Evolutionary conservation across 768 basidiomycete species (phyloP).

Genomic region (Baorangia bicolor): DNA sequence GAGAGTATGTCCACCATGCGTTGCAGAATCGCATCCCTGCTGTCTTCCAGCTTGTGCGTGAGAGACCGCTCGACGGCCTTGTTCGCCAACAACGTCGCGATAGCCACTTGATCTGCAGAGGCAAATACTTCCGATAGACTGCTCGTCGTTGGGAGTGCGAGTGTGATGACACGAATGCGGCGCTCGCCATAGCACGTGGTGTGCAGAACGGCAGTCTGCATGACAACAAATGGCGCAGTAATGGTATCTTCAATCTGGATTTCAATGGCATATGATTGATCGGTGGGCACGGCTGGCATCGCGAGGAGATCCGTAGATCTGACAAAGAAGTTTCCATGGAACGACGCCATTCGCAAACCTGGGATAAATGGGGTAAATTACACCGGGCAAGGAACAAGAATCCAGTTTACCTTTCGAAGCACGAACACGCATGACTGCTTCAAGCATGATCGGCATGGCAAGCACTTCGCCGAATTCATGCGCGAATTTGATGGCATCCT

Average conservation of each 20-base stretch:
- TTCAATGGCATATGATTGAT: conserved; percentile 95
- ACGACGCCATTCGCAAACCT: conserved; percentile 94
- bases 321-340: conserved; percentile 99
- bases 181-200: conserved; percentile 93
- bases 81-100: conserved; percentile 81
- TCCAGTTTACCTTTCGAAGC: conserved; percentile 79
- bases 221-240: conserved; percentile 85
- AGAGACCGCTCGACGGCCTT: conserved; percentile 90
- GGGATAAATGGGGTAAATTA: background rate
- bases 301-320: conserved; percentile 95
- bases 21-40: conserved; percentile 79
- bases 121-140: conserved; percentile 88
- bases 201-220: conserved; percentile 93
- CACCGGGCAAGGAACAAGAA: background rate
- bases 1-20: conserved; percentile 81
- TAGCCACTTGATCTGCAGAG: conserved; percentile 85
- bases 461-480: conserved; percentile 94
- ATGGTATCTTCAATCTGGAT: conserved; percentile 94
- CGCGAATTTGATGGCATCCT: conserved; percentile 98
- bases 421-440: conserved; percentile 97
- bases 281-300: conserved; percentile 94
- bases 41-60: conserved; percentile 86
- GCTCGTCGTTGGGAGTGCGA: conserved; percentile 83
- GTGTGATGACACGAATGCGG: conserved; percentile 87
- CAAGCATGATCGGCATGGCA: conserved; percentile 92